These are phyloP conservation scores for Aristolochia contorta DNA, from an alignment of 164 flowering plant genomes.

Conservation along the genomic window DNA sequence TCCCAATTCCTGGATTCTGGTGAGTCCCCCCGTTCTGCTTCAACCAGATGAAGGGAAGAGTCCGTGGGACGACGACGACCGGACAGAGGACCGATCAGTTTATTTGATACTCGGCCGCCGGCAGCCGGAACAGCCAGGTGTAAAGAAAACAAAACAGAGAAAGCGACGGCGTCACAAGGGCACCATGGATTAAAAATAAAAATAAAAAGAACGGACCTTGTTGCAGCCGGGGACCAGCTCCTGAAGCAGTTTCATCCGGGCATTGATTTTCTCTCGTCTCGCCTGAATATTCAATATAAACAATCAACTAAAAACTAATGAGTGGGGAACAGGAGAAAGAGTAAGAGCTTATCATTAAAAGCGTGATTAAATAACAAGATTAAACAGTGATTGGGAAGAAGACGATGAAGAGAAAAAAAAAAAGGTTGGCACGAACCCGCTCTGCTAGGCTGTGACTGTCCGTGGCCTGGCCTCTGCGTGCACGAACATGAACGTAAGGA, in stretches of 20 bases:
- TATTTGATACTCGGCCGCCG: too few relatives aligned
- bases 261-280: conserved; percentile 91
- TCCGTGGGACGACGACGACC: too few relatives aligned
- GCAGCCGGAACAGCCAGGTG: too few relatives aligned
- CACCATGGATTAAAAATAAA: background rate
- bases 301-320: background rate
- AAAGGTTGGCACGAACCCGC: conserved; percentile 52
- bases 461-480: conserved; percentile 91
- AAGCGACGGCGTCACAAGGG: background rate
- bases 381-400: too few relatives aligned
- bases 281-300: conserved; percentile 32
- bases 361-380: too few relatives aligned
- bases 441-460: conserved; percentile 96
- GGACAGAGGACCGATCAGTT: too few relatives aligned
- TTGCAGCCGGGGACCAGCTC: conserved; percentile 94
- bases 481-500: conserved; percentile 91
- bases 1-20: too few relatives aligned
- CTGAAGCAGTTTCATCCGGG: conserved; percentile 85
- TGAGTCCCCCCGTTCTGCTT: too few relatives aligned
- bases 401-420: too few relatives aligned
- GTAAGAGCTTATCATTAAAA: background rate
- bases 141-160: background rate
- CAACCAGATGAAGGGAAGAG: too few relatives aligned
- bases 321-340: background rate
- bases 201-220: conserved; percentile 44